phyloP scores from a whole-genome alignment of 2,329 filamentous ascomycete genomes.

The Talaromyces sp. region DNA sequence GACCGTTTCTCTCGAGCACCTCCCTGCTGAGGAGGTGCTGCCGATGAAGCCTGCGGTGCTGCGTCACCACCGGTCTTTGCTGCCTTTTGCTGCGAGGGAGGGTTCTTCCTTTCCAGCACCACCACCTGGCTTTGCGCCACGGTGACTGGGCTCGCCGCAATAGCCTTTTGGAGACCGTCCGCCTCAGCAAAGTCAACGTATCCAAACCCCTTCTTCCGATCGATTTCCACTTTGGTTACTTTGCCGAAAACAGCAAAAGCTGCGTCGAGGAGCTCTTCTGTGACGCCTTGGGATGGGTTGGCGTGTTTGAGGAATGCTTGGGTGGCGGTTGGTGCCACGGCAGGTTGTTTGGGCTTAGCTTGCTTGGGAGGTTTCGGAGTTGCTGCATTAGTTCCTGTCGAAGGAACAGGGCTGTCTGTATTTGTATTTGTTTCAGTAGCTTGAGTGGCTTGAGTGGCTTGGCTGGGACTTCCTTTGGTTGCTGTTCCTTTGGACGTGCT shows the following conservation, averaged over 20 bases:
- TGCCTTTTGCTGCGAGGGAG: conserved; percentile 5
- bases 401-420: not conserved
- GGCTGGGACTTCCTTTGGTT: conserved; percentile 4
- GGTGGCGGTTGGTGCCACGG: conserved; percentile 22
- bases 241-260: conserved; percentile 68
- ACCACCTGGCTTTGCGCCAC: conserved; percentile 83
- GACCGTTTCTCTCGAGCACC: conserved; percentile 8
- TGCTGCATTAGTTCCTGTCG: conserved; percentile 10
- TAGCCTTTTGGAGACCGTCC: conserved; percentile 67
- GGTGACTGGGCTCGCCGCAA: conserved; percentile 72
- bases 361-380: conserved; percentile 21
- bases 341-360: conserved; percentile 22
- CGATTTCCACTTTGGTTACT: conserved; percentile 78
- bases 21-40: conserved; percentile 1
- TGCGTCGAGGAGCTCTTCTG: conserved; percentile 69
- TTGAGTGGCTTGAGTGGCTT: conserved; percentile 1
- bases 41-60: conserved; percentile 1
- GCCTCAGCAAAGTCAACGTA: conserved; percentile 82
- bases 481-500: not conserved
- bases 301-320: conserved; percentile 71
- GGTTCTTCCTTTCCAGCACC: conserved; percentile 59
- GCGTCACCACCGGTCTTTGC: conserved; percentile 6
- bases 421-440: not conserved
- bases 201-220: conserved; percentile 89
- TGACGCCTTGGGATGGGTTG: conserved; percentile 87